Conservation (phyloP, 208 protist genomes). For the Leishmania braziliensis region DNA sequence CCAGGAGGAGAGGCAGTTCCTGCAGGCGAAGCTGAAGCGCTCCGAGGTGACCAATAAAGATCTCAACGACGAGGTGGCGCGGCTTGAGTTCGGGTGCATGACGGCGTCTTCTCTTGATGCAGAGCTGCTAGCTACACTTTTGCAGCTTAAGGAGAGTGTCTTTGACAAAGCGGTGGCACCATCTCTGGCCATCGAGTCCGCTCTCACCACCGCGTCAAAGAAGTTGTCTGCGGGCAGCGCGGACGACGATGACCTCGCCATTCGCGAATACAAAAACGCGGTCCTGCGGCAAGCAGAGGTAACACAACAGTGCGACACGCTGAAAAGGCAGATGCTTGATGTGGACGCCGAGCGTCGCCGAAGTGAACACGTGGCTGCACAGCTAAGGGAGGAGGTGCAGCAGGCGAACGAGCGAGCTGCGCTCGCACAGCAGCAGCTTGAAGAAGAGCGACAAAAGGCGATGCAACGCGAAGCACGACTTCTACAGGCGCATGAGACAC, state of each 20-base stretch:
- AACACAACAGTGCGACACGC: slow-evolving; percentile 45
- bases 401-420: slow-evolving; percentile 45
- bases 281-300: slow-evolving; percentile 69
- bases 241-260: slow-evolving; percentile 48
- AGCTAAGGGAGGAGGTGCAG: slow-evolving; percentile 53
- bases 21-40: slow-evolving; percentile 57
- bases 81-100: slow-evolving; percentile 60
- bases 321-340: slow-evolving; percentile 51
- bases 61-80: slow-evolving; percentile 69
- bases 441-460: slow-evolving; percentile 66
- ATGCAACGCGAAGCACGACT: slow-evolving; percentile 63
- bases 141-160: slow-evolving; percentile 78
- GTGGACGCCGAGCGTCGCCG: slow-evolving; percentile 35
- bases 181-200: slow-evolving; percentile 48
- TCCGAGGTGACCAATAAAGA: slow-evolving; percentile 61
- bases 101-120: slow-evolving; percentile 46
- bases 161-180: slow-evolving; percentile 69
- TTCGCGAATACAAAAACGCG: slow-evolving; percentile 75
- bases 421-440: slow-evolving; percentile 60
- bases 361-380: slow-evolving; percentile 27
- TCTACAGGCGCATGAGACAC: slow-evolving; percentile 65
- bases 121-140: slow-evolving; percentile 51
- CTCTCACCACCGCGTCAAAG: not conserved
- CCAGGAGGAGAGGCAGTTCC: slow-evolving; percentile 61
- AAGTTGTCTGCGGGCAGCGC: slow-evolving; percentile 13